These are phyloP conservation scores for Pseudonectria foliicola DNA, from an alignment of 2,329 filamentous ascomycete species.

Conservation along the genomic window DNA sequence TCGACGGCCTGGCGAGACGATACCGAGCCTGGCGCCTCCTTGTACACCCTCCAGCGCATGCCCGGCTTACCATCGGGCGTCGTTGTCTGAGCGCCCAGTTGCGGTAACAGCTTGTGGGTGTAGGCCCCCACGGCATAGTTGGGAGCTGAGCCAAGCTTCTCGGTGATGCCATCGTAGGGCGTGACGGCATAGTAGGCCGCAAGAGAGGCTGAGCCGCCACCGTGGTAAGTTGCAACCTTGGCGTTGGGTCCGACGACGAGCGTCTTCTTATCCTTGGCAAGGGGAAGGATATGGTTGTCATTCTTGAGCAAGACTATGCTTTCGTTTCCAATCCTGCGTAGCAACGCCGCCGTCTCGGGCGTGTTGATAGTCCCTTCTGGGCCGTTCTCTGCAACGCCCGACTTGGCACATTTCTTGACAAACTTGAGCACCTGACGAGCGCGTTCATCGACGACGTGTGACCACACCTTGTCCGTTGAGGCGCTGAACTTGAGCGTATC, in stretches of 20 bases:
- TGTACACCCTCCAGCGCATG: slow-evolving; percentile 56
- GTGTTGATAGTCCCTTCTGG: slow-evolving; percentile 50
- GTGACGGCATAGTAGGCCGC: slow-evolving; percentile 61
- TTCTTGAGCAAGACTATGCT: slow-evolving; percentile 71
- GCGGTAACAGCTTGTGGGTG: slow-evolving; percentile 56
- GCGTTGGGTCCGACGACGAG: slow-evolving; percentile 52
- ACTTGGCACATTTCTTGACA: slow-evolving; percentile 48
- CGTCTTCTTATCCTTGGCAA: slow-evolving; percentile 55
- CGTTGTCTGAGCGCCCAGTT: slow-evolving; percentile 46
- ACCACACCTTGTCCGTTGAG: slow-evolving; percentile 48
- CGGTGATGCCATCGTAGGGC: slow-evolving; percentile 62
- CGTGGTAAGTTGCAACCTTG: slow-evolving; percentile 50
- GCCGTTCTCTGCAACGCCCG: slow-evolving; percentile 47
- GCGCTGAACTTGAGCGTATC: slow-evolving; percentile 45
- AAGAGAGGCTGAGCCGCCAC: slow-evolving; percentile 58
- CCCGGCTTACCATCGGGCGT: slow-evolving; percentile 47
- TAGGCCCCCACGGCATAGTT: slow-evolving; percentile 55
- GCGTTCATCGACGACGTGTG: slow-evolving; percentile 50
- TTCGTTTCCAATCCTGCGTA: slow-evolving; percentile 60
- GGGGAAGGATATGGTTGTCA: slow-evolving; percentile 53
- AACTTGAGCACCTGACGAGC: slow-evolving; percentile 51
- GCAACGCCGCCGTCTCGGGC: slow-evolving; percentile 53
- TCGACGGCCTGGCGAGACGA: slow-evolving; percentile 45
- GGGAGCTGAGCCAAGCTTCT: slow-evolving; percentile 37
- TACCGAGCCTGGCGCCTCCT: slow-evolving; percentile 45